These are phyloP conservation scores for Comarum palustre DNA, from an alignment of 306 rosid species.

Conservation along the genomic window DNA sequence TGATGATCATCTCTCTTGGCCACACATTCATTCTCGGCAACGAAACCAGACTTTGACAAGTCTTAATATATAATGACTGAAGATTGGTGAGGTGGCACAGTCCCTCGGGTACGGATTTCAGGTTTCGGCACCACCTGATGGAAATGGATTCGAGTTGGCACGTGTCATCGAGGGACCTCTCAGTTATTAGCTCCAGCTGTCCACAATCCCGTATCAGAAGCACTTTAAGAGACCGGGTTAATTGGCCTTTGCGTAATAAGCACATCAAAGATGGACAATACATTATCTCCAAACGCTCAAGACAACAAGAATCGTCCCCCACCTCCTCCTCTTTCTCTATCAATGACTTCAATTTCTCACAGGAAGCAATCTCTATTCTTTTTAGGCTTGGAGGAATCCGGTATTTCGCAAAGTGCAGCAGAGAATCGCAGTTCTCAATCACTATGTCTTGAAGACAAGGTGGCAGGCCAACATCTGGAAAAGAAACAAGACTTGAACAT, in stretches of 20 bases:
- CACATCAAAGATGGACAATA: slow-evolving; percentile 20
- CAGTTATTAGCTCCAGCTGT: slow-evolving; percentile 18
- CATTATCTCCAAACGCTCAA: background rate
- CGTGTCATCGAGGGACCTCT: background rate
- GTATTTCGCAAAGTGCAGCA: background rate
- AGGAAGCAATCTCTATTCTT: rapidly evolving
- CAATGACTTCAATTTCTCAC: background rate
- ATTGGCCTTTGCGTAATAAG: slow-evolving; percentile 1
- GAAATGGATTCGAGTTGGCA: slow-evolving; percentile 7
- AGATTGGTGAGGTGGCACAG: background rate
- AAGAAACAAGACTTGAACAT: background rate
- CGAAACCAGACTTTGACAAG: background rate
- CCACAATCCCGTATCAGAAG: slow-evolving; percentile 1
- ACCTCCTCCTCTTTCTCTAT: background rate
- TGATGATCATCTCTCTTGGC: rapidly evolving
- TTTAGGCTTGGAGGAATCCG: background rate
- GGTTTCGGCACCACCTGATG: slow-evolving; percentile 10
- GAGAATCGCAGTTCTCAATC: background rate
- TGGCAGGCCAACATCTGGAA: background rate
- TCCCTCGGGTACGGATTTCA: slow-evolving; percentile 14
- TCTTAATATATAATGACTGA: rapidly evolving
- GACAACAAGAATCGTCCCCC: background rate
- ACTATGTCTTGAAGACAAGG: background rate
- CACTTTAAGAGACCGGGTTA: slow-evolving; percentile 13
- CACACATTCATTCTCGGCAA: background rate